Percentiles rank a stretch among this genome's conserved stretches.
Conservation (phyloP, 768 basidiomycete species). For the Mycena vulgaris region DNA sequence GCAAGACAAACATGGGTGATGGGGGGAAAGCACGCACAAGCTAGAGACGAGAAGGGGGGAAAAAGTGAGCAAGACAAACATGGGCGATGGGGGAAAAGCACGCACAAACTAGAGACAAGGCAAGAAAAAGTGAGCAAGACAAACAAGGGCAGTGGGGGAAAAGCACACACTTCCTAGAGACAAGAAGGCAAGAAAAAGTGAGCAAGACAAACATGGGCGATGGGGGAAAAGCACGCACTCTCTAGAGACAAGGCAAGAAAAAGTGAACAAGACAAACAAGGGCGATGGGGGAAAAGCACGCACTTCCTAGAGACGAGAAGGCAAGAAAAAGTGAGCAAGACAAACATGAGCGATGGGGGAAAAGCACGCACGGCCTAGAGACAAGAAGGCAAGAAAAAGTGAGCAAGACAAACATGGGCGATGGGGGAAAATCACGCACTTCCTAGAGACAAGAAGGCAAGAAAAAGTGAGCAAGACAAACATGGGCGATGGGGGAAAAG, state of each 20-base stretch:
- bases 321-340: neutral
- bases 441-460: neutral
- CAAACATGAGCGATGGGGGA: neutral
- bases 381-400: neutral
- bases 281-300: neutral
- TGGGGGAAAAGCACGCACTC: neutral
- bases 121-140: neutral
- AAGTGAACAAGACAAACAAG: neutral
- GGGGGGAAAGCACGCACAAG: neutral
- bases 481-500: too few species aligned
- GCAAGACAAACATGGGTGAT: neutral
- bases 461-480: neutral
- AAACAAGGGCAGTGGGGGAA: neutral
- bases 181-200: neutral
- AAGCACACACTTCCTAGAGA: neutral
- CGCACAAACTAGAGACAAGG: neutral
- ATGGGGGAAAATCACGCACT: neutral
- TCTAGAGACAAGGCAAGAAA: neutral
- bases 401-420: neutral
- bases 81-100: neutral
- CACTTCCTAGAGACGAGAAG: neutral
- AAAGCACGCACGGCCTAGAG: constrained; percentile 1
- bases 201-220: neutral
- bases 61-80: neutral
- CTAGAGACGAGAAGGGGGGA: neutral